Evolutionary conservation across 1,284 basidiomycete genomes (phyloP).

Genomic region (Hypsizygus ulmarius): DNA sequence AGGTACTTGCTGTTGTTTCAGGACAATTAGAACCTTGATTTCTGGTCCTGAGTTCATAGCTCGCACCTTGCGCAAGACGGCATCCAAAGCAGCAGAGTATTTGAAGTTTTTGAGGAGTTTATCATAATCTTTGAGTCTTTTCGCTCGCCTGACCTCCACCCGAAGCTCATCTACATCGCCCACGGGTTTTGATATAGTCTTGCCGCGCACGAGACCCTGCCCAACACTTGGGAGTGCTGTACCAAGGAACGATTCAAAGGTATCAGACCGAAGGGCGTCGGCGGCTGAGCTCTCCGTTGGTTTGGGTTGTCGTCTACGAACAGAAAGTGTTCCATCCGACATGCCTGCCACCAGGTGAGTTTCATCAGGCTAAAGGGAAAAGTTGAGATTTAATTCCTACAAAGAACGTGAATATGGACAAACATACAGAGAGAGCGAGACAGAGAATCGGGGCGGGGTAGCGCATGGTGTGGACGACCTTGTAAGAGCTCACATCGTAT

Average conservation of each 20-base stretch:
- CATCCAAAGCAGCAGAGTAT: conserved; percentile 92
- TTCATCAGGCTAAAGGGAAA: conserved; percentile 75
- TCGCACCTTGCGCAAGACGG: conserved; percentile 79
- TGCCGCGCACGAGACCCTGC: conserved; percentile 43
- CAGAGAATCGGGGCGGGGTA: conserved; percentile 93
- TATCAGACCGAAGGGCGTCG: conserved; percentile 57
- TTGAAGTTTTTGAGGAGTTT: conserved; percentile 89
- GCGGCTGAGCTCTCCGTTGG: conserved; percentile 51
- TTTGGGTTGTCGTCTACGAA: conserved; percentile 81
- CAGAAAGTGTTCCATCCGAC: conserved; percentile 93
- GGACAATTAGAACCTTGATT: not conserved
- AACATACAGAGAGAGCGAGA: conserved; percentile 82
- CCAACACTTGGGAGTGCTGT: conserved; percentile 53
- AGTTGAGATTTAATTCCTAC: conserved; percentile 11
- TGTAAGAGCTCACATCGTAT: conserved; percentile 92
- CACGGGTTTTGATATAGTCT: conserved; percentile 23
- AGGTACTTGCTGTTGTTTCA: conserved; percentile 58
- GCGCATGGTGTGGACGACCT: conserved; percentile 98
- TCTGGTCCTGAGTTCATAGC: not conserved
- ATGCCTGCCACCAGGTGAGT: conserved; percentile 95
- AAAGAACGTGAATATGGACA: conserved; percentile 10
- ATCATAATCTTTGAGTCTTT: conserved; percentile 86
- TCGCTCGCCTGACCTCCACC: conserved; percentile 71
- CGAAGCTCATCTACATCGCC: conserved; percentile 68
- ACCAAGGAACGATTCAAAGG: conserved; percentile 75